Evolutionary conservation across 192 early-diverging fungal species (phyloP), one percentile per base, ranked within the genome.

Genomic region (Borealophlyctis nickersoniae): DNA sequence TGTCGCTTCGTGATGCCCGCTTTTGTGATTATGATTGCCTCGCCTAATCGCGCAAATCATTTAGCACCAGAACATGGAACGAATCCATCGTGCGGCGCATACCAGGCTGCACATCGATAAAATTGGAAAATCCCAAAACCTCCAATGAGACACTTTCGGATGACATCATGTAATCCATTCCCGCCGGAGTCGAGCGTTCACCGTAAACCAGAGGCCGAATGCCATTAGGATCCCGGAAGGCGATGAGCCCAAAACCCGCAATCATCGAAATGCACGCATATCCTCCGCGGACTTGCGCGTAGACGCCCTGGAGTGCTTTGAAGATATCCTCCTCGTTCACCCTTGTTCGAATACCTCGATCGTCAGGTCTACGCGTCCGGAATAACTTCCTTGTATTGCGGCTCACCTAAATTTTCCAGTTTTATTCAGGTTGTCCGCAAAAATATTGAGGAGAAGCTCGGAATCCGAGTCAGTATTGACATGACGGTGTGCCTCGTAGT

Each of bases 391-490:
- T 58, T 24, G 22, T 60, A 19, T 23, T 26, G 45, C 28, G 29
- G 39, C 58, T 36, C 68, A 88, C 87, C 88, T 75, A 71, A 92
- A 88, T 81, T 99, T 99, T 73, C 92, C 94, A 4, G 94, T 97
- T 78, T 91, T 83, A 66, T 99, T 96, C 66, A 99, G 81, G 79
- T 99, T 88, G 77, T 96, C 85, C 57, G 94, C 98, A 71, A 99
- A 91, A 63, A 98, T 90, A 80, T 99, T 99, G 39, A 99, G 84
- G 64, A 98, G 81, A 45, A 99, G 73, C 80, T 99, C 98, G 50
- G 96, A 98, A 80, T 99, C 98, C 3, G 98, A 99, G 69, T 98
- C 95, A 11, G 98, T 99, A 79, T 99, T 99, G 80, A 99, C 96
- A 72, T 99, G 98, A 53, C 98, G 90, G 79, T 99, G 98, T 32